These are phyloP conservation scores for Tritrichomonas foetus DNA, from an alignment of 208 protist genomes.

Conservation along the genomic window DNA sequence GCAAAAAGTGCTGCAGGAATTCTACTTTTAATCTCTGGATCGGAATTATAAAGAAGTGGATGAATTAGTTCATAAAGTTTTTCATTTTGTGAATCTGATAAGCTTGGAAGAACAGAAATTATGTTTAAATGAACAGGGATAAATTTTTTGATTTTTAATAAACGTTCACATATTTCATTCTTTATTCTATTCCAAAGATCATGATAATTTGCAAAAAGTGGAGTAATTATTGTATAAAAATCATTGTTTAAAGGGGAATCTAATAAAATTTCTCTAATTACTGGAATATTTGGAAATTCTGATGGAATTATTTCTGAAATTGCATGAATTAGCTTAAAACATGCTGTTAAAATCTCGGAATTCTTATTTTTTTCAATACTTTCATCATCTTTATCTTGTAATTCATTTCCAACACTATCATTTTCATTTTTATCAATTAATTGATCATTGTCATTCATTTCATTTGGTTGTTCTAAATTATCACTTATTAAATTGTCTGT, in stretches of 20 bases:
- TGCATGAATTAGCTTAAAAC: no score
- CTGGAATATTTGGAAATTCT: no score
- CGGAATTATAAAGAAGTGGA: not conserved
- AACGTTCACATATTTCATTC: not conserved
- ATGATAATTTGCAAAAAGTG: not conserved
- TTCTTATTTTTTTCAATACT: no score
- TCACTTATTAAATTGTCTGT: no score
- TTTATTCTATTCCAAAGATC: not conserved
- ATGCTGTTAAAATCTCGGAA: no score
- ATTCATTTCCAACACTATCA: no score
- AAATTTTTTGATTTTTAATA: not conserved
- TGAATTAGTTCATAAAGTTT: not conserved
- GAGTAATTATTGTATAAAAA: not conserved
- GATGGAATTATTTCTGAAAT: no score
- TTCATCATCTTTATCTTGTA: no score
- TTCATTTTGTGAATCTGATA: not conserved
- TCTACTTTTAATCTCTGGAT: not conserved
- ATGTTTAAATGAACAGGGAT: not conserved
- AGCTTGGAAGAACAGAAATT: not conserved
- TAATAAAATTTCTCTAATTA: no score
- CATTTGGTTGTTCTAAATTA: no score
- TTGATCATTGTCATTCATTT: no score
- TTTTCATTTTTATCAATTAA: no score
- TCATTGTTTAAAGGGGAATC: not conserved
- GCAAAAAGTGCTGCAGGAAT: not conserved